Conservation (phyloP, 2,329 filamentous ascomycete species). For the Fusarium dimerum region DNA sequence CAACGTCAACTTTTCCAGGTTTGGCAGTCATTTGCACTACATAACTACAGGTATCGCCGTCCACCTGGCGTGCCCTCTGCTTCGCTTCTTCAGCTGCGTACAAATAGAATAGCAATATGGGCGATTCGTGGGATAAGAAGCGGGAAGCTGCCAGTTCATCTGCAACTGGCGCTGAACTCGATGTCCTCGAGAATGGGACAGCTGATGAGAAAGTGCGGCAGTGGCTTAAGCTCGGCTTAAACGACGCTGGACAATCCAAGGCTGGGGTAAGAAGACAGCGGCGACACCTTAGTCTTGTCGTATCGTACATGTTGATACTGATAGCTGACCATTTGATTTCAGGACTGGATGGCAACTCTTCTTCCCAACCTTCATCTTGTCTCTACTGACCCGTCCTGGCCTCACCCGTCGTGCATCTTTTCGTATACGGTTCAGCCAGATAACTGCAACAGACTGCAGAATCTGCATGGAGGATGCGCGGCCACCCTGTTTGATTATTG, state of each 20-base stretch:
- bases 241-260: conserved; percentile 30
- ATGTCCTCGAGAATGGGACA: conserved; percentile 18
- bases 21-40: no score
- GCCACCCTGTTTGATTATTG: conserved; percentile 69
- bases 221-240: conserved; percentile 33
- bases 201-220: conserved; percentile 33
- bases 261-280: conserved; percentile 31
- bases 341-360: conserved; percentile 49
- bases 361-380: conserved; percentile 43
- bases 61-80: background rate
- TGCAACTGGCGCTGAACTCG: background rate
- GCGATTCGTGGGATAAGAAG: conserved; percentile 8
- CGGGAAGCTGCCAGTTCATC: conserved; percentile 1
- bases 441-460: conserved; percentile 56
- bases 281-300: background rate
- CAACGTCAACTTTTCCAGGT: no score
- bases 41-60: no score
- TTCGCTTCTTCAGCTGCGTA: background rate
- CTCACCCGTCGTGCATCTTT: conserved; percentile 45
- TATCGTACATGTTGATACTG: background rate
- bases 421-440: conserved; percentile 48
- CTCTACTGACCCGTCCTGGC: conserved; percentile 34
- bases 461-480: conserved; percentile 63
- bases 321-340: background rate
- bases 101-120: conserved; percentile 1